phyloP scores from a whole-genome alignment of 306 rosid species.

The Casuarina cunninghamiana region DNA sequence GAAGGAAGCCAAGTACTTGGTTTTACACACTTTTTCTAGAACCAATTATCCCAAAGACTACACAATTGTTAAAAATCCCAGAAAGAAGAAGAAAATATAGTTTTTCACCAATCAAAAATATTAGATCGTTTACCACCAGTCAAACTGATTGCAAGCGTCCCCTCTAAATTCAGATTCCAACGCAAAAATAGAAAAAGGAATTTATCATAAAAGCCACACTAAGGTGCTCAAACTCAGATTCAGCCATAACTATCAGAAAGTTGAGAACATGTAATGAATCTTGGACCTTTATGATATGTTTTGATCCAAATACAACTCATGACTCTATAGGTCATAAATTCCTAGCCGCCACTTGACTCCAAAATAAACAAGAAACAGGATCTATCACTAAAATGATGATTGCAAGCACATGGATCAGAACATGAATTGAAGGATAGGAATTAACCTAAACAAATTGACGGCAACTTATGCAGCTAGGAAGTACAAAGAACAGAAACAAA shows the following conservation, averaged over 20 bases:
- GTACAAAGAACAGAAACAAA: not conserved
- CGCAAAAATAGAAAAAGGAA: not conserved
- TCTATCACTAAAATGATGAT: not conserved
- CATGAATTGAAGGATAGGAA: not conserved
- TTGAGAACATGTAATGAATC: not conserved
- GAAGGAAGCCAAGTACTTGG: not conserved
- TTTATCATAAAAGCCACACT: not conserved
- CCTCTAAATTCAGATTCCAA: not conserved
- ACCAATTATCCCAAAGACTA: not conserved
- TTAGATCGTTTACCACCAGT: not conserved
- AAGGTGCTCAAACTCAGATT: not conserved
- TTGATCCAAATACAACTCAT: not conserved
- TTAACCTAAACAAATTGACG: not conserved
- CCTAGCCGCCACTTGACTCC: not conserved
- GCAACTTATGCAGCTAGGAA: not conserved
- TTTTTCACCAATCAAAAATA: not conserved
- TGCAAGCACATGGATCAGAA: not conserved
- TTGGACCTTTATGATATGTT: not conserved
- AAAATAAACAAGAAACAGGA: not conserved
- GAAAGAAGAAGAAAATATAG: not conserved
- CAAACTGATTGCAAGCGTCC: not conserved
- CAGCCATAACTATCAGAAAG: not conserved
- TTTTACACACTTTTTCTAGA: not conserved
- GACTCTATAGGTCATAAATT: not conserved
- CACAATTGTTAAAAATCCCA: not conserved